Base-by-base conservation (phyloP, 352 stramenopile species). In the Pythium pyrilobum region DNA sequence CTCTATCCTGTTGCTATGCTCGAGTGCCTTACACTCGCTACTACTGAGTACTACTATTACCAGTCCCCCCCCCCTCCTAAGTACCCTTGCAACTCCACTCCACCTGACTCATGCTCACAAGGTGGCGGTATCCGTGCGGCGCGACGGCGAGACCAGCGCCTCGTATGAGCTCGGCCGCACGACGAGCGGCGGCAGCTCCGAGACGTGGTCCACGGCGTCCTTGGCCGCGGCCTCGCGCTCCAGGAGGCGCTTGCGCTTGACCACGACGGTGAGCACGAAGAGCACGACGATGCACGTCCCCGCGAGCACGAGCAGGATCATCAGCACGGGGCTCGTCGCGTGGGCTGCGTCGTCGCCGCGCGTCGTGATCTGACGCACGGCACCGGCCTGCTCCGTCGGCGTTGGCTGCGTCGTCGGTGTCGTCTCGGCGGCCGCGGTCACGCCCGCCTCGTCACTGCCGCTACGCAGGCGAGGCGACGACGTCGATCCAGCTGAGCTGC, bases 251-350 rank as follows among this genome's bases (percentile, higher is more conserved):
- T 59, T 57, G 55, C 32, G 28, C 54, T 74, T 69, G 37, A 72
- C 56, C 25, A 62, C 41, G 21, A 59, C 18, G 12, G 64, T 64
- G 20, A 76, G 50, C 8, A 47, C 61, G 11, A 65, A 39, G 11
- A 72, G 57, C 52, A 68, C 52, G 28, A 71, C 33, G 0, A 66
- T 25, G 6, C 41, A 62, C 27, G 67, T 32, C 31, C 59, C 56
- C 0, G 59, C 67, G 18, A 71, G 33, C 20, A 56, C 53, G 3
- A 56, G 52, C 16, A 76, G 60, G 5, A 59, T 46, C 12, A 76
- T 31, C 18, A 76, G 39, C 18, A 58, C 59, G 7, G 67, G 64
- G 16, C 56, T 71, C 5, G 67, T 75, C 33, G 41, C 25, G 33
- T 54, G 31, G 31, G 5, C 18, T 6, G 21, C 31, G 28, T 32